phyloP scores from a whole-genome alignment of 2,329 filamentous ascomycete species.

The Pyricularia sp. region DNA sequence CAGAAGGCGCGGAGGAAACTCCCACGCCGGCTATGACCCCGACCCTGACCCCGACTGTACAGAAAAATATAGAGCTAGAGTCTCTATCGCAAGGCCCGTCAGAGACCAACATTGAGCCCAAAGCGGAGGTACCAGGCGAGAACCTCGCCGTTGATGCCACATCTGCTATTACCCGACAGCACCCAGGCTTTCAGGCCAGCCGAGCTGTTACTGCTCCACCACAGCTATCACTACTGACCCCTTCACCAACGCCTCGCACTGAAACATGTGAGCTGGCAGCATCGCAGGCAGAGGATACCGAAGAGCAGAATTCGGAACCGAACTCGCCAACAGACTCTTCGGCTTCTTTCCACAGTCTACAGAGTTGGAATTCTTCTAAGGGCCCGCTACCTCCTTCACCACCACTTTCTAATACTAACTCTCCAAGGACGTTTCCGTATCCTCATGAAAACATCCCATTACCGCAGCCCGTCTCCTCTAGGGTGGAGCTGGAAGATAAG shows the following conservation, averaged over 20 bases:
- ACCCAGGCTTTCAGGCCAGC: slow-evolving; percentile 8
- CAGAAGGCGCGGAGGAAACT: neutral
- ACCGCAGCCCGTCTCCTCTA: slow-evolving; percentile 8
- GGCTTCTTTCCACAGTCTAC: slow-evolving; percentile 45
- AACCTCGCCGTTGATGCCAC: neutral
- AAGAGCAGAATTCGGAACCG: slow-evolving; percentile 13
- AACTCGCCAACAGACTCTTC: slow-evolving; percentile 35
- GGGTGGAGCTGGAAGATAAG: neutral
- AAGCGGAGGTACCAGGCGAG: neutral
- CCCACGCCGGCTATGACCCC: neutral
- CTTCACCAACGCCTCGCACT: slow-evolving; percentile 23
- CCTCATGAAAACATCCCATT: slow-evolving; percentile 29
- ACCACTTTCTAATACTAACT: slow-evolving; percentile 28
- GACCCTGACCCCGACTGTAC: neutral
- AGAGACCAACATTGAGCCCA: neutral
- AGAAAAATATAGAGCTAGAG: neutral
- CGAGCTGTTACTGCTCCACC: slow-evolving; percentile 13
- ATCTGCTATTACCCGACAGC: neutral
- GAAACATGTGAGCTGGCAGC: slow-evolving; percentile 11
- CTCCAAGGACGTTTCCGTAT: slow-evolving; percentile 27
- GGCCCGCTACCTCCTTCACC: slow-evolving; percentile 35
- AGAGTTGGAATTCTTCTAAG: slow-evolving; percentile 40
- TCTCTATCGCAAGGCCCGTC: neutral
- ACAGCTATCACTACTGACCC: slow-evolving; percentile 30
- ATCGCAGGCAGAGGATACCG: slow-evolving; percentile 11